Conservation (phyloP, 345 rosid genomes). For the Sisymbrium irio region DNA sequence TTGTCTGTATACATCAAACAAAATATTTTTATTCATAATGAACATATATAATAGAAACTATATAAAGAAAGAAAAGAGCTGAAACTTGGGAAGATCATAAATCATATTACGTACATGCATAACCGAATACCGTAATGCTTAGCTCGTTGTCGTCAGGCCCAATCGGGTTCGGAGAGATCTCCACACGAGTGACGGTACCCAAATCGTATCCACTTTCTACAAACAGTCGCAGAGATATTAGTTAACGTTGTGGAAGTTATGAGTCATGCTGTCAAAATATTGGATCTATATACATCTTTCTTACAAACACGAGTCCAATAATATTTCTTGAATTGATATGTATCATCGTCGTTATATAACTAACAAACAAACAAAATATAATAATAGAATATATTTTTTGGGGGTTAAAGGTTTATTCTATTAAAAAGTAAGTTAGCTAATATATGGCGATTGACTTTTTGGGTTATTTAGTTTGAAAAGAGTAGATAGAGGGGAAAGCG, state of each 20-base stretch:
- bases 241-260: not conserved
- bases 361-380: not conserved
- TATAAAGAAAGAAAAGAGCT: not conserved
- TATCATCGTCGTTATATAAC: too few relatives aligned
- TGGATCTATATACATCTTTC: not conserved
- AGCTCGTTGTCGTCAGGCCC: not conserved
- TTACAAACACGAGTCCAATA: not conserved
- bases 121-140: not conserved
- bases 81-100: not conserved
- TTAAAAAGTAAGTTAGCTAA: too few relatives aligned
- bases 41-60: not conserved
- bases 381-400: too few relatives aligned
- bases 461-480: too few relatives aligned
- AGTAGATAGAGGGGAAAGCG: too few relatives aligned
- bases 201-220: not conserved
- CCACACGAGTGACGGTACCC: not conserved
- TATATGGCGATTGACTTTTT: too few relatives aligned
- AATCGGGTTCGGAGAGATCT: constrained; percentile 5
- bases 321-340: not conserved
- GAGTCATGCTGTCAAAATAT: not conserved
- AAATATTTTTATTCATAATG: not conserved
- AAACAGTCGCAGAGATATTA: not conserved
- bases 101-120: not conserved
- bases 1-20: not conserved
- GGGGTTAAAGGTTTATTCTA: too few relatives aligned